These are phyloP conservation scores for Mucor indicus DNA, from an alignment of 371 early-diverging fungal species.

Conservation along the genomic window DNA sequence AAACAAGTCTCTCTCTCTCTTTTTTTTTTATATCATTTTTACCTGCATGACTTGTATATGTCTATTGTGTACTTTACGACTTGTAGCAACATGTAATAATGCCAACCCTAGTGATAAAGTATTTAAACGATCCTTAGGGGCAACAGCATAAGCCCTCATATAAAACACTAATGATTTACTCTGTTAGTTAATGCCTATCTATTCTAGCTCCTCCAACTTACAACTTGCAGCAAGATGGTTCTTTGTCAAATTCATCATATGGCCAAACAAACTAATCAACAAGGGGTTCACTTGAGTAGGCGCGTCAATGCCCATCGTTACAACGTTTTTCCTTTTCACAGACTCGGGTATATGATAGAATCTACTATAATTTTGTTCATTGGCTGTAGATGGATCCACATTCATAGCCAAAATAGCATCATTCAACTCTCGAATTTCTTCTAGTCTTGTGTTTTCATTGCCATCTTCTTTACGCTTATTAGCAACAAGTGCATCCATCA, in stretches of 20 bases:
- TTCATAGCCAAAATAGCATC: constrained; percentile 20
- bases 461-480: not conserved
- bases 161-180: constrained; percentile 49
- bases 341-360: constrained; percentile 14
- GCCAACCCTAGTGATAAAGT: constrained; percentile 63
- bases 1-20: no score
- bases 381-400: constrained; percentile 8
- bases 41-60: constrained; percentile 67
- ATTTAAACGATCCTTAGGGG: constrained; percentile 64
- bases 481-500: constrained; percentile 34
- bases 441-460: not conserved
- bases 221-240: constrained; percentile 59
- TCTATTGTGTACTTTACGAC: constrained; percentile 66
- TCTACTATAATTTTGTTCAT: constrained; percentile 15
- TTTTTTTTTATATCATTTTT: not conserved
- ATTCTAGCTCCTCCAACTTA: constrained; percentile 22
- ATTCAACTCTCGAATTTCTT: constrained; percentile 21
- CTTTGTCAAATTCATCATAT: constrained; percentile 53
- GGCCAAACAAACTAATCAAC: constrained; percentile 59
- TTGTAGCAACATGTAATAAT: constrained; percentile 64
- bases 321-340: not conserved
- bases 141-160: constrained; percentile 53
- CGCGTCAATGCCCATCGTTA: not conserved
- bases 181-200: not conserved
- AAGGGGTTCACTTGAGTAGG: constrained; percentile 27